Percentiles rank a stretch among this genome's conserved stretches.
Conservation (phyloP, 305 asterid species). For the Caryopteris hybrid region DNA sequence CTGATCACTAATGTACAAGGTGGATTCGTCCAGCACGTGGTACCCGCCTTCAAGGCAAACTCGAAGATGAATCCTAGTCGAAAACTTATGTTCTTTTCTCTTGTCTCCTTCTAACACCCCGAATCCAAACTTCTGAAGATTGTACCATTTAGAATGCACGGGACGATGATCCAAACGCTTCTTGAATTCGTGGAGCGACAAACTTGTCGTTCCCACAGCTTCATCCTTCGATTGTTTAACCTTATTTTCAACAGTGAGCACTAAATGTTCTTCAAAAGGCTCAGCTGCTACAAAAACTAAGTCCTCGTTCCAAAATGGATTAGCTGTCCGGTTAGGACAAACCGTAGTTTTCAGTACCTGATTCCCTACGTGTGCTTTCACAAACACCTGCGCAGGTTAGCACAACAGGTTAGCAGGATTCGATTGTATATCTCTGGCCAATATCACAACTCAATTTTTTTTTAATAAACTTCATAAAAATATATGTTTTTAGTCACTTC, state of each 20-base stretch:
- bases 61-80: slow-evolving; percentile 41
- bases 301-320: slow-evolving; percentile 55
- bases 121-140: slow-evolving; percentile 36
- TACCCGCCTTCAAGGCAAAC: slow-evolving; percentile 53
- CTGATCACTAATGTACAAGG: slow-evolving; percentile 43
- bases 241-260: slow-evolving; percentile 34
- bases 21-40: slow-evolving; percentile 51
- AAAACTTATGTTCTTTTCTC: slow-evolving; percentile 38
- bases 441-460: no score
- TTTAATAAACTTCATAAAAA: no score
- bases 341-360: slow-evolving; percentile 34
- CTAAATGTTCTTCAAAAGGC: slow-evolving; percentile 47
- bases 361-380: slow-evolving; percentile 42
- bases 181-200: slow-evolving; percentile 28
- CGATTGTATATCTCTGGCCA: no score
- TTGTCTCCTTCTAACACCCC: slow-evolving; percentile 36
- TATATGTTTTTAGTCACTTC: no score
- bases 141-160: slow-evolving; percentile 38
- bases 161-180: slow-evolving; percentile 43
- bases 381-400: slow-evolving; percentile 35
- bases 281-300: slow-evolving; percentile 46
- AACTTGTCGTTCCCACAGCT: slow-evolving; percentile 1
- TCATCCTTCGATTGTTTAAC: slow-evolving; percentile 27
- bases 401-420: background rate
- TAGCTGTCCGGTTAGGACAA: slow-evolving; percentile 19